Evolutionary conservation across 176 grass and related monocot genomes (phyloP).

Genomic region (Hordeum marinum): DNA sequence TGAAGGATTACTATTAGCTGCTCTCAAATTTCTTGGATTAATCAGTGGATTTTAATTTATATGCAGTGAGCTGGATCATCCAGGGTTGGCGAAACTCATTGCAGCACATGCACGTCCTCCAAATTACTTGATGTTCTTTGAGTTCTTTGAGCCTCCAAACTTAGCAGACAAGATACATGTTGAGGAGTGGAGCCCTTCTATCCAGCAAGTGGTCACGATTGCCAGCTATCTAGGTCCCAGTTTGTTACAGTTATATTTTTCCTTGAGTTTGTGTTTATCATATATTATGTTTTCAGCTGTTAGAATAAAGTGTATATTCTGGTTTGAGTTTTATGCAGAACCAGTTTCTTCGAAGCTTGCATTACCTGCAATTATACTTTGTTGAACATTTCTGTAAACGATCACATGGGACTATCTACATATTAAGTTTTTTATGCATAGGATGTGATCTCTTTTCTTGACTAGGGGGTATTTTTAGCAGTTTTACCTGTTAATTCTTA

Average conservation of each 20-base stretch:
- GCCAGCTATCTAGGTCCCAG: constrained; percentile 69
- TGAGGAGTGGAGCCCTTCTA: constrained; percentile 71
- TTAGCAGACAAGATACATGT: constrained; percentile 79
- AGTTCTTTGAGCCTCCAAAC: constrained; percentile 88
- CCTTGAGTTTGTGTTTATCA: neutral
- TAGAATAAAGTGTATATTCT: neutral
- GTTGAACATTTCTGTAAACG: neutral
- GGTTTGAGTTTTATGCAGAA: neutral
- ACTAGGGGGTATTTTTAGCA: neutral
- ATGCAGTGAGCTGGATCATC: constrained; percentile 75
- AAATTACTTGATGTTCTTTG: constrained; percentile 81
- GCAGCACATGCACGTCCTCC: constrained; percentile 84
- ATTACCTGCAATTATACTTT: neutral
- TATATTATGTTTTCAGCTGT: constrained; percentile 16
- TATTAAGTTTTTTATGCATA: neutral
- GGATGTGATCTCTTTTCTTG: neutral
- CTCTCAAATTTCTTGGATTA: neutral
- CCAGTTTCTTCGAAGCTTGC: neutral
- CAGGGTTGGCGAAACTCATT: constrained; percentile 65
- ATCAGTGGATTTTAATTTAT: neutral
- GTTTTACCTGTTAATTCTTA: constrained; percentile 5
- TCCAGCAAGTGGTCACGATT: constrained; percentile 58
- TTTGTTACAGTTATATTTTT: neutral
- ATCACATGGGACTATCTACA: neutral
- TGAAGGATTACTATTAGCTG: neutral